Evolutionary conservation across 805 yeast genomes (phyloP).

Genomic region (Kluyveromyces aestuarii): DNA sequence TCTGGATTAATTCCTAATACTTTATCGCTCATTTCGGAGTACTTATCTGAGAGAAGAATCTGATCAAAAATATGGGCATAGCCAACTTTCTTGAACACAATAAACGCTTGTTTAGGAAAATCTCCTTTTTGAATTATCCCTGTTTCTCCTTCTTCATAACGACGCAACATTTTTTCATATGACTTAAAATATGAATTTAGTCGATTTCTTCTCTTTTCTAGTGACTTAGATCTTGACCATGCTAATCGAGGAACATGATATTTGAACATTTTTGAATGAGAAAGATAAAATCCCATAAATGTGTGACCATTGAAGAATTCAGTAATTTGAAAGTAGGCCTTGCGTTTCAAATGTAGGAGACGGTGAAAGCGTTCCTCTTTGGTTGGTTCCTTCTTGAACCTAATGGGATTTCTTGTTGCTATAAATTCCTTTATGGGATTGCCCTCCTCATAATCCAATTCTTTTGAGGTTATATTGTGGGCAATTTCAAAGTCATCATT

Average conservation of each 20-base stretch:
- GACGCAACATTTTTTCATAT: slow-evolving; percentile 10
- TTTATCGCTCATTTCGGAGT: slow-evolving; percentile 36
- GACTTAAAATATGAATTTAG: background rate
- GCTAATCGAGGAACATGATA: background rate
- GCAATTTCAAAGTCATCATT: background rate
- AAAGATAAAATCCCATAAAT: background rate
- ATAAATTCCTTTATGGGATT: background rate
- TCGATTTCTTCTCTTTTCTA: slow-evolving; percentile 11
- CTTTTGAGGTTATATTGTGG: background rate
- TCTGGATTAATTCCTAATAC: slow-evolving; percentile 49
- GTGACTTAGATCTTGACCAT: slow-evolving; percentile 1
- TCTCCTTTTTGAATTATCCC: slow-evolving; percentile 15
- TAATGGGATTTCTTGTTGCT: background rate
- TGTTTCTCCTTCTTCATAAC: slow-evolving; percentile 3
- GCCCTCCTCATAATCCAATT: background rate
- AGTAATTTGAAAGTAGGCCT: background rate
- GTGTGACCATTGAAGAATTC: background rate
- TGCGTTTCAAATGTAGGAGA: background rate
- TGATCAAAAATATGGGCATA: slow-evolving; percentile 62
- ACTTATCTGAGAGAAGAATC: slow-evolving; percentile 36
- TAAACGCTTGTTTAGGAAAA: slow-evolving; percentile 39
- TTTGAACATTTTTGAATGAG: background rate
- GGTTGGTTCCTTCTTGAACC: background rate
- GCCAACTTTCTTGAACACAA: slow-evolving; percentile 48
- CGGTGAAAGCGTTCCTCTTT: background rate